These are phyloP conservation scores for Alnus rubra DNA, from an alignment of 306 rosid species.

Conservation along the genomic window DNA sequence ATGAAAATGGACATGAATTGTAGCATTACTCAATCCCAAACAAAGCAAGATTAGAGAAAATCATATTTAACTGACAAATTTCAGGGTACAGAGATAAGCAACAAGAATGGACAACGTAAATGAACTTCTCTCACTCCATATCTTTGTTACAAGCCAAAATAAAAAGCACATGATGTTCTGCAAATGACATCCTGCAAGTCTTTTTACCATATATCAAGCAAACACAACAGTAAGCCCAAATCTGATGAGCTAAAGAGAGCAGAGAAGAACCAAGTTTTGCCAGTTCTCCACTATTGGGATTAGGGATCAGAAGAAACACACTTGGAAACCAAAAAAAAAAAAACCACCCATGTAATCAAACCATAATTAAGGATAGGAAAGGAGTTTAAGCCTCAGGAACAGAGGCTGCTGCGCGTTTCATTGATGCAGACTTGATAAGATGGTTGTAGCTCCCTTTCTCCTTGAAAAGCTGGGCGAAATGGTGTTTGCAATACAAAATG, in stretches of 20 bases:
- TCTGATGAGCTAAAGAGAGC: slow-evolving; percentile 18
- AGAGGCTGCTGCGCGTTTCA: slow-evolving; percentile 59
- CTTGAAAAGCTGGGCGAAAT: slow-evolving; percentile 93
- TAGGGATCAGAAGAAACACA: slow-evolving; percentile 19
- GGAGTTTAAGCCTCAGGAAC: slow-evolving; percentile 61
- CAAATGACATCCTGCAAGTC: slow-evolving; percentile 18
- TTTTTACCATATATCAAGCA: slow-evolving; percentile 31
- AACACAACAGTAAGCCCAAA: slow-evolving; percentile 32
- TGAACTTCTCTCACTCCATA: slow-evolving; percentile 6
- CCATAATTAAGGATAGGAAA: not conserved
- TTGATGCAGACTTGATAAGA: slow-evolving; percentile 74
- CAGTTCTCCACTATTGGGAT: slow-evolving; percentile 27
- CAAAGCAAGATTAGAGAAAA: not conserved
- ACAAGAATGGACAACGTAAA: no score
- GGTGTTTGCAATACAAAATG: slow-evolving; percentile 94
- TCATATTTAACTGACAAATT: not conserved
- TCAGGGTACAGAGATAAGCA: not conserved
- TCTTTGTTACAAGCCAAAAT: not conserved
- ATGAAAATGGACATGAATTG: no score
- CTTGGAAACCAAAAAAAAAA: slow-evolving; percentile 21
- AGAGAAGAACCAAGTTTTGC: slow-evolving; percentile 30
- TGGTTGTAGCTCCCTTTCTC: slow-evolving; percentile 82
- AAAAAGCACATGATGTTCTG: slow-evolving; percentile 19
- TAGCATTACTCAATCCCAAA: not conserved
- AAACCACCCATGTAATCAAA: slow-evolving; percentile 19